These are phyloP conservation scores for Termitomyces sp. DNA, from an alignment of 768 basidiomycete species.

Conservation along the genomic window DNA sequence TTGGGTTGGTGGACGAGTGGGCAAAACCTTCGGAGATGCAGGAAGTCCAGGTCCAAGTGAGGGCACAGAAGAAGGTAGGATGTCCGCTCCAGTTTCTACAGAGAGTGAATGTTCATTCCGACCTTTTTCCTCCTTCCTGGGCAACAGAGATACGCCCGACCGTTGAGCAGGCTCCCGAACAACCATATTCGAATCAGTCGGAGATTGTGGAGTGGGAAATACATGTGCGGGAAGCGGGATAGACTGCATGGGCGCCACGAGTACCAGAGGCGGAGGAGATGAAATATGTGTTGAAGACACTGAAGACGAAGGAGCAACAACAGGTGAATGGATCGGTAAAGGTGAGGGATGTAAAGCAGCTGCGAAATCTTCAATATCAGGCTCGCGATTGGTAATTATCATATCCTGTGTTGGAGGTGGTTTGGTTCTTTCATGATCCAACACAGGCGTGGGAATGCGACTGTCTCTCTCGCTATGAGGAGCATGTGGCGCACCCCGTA, in stretches of 20 bases:
- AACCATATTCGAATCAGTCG: not conserved
- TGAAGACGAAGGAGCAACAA: not conserved
- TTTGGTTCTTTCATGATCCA: not conserved
- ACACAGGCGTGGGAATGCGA: not conserved
- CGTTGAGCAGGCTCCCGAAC: not conserved
- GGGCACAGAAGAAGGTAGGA: not conserved
- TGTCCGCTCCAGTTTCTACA: not conserved
- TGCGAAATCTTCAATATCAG: conserved; percentile 1
- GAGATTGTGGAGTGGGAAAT: not conserved
- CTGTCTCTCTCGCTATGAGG: not conserved
- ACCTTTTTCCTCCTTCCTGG: not conserved
- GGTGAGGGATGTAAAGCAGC: not conserved
- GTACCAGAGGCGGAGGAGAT: not conserved
- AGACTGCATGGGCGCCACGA: not conserved
- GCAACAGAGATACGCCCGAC: not conserved
- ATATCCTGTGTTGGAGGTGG: not conserved
- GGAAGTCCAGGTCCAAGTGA: not conserved
- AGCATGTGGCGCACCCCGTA: not conserved
- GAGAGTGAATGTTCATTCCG: not conserved
- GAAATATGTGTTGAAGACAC: not conserved
- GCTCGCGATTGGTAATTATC: conserved; percentile 4
- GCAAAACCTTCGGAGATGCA: not conserved
- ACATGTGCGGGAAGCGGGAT: not conserved
- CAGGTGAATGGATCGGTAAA: not conserved
- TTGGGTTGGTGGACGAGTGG: not conserved